Base-by-base conservation (phyloP, 768 basidiomycete genomes). In the Mycena floridula region DNA sequence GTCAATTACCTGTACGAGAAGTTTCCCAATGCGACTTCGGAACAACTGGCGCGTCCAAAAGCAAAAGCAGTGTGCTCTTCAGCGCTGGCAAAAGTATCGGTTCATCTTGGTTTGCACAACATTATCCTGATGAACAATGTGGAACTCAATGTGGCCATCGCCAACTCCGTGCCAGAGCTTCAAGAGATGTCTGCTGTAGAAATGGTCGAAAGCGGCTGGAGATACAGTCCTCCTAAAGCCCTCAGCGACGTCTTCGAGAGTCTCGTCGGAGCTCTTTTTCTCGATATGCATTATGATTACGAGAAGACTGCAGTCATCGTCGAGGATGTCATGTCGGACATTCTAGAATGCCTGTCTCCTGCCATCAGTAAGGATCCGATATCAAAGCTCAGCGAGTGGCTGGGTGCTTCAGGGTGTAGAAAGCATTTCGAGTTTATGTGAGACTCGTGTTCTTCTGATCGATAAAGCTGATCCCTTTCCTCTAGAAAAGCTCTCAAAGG, bases 221-320 rank as follows among this genome's bases (percentile, higher is more conserved):
- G 78, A 53, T 84, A 82, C 50, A 84, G 90, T 53, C 89, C 90
- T 7, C 90, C 92, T 0, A 95, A 95, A 62, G 82, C 77, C 5
- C 64, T 91, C 25, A 84, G 86, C 45, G 92, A 95, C 56, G 76
- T 90, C 4, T 72, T 94, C 43, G 92, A 95, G 63, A 86, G 89
- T 43, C 64, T 94, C 5, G 66, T 92, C 25, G 92, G 89, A 1
- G 90, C 89, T 2, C 68, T 95, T 16, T 74, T 95, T 23, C 75
- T 94, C 35, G 92, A 95, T 62, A 77, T 79, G 4, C 80, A 74
- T 4, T 89, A 83, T 55, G 64, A 89, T 50, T 81, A 86, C 48
- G 87, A 89, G 41, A 76, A 69, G 47, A 78, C 81, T 3, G 74
- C 75, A 13, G 66, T 66, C 0, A 69, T 90, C 15, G 72, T 82